Base-by-base conservation (phyloP, 2,329 filamentous ascomycete species). In the Neophaeococcomyces aloes region DNA sequence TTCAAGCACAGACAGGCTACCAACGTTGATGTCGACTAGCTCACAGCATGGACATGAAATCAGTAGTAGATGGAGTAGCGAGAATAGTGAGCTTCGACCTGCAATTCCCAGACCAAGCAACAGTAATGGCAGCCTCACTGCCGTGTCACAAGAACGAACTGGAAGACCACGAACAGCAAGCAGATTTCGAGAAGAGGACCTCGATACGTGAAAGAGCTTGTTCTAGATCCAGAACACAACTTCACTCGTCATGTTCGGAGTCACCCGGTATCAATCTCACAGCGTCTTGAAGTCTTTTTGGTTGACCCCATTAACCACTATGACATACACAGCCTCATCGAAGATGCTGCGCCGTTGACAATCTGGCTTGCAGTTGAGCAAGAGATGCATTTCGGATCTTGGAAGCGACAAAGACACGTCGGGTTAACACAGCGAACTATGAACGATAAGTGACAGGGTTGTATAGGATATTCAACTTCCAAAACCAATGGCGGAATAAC, bases 11-110 rank as follows among this genome's bases (percentile, higher is more conserved):
- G 29, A 38, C 35, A 29, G 40, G 8, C 23, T 47, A 15, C 23
- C 29, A 34, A 31, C 45, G 14, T 34, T 43, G 45, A 25, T 41
- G 34, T 40, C 34, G 19, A 36, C 32, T 7, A 21, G 11, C 29
- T 15, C 17, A 3, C 38, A 32, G 19, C 38, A 41, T 11, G 13
- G 17, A 15, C 19, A 29, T 21, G 25, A 18, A 11, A 25, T 8
- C 15, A 13, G 7, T 15, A 8, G 19, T 19, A 15, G 19, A 21
- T 3, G 19, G 14, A 36, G 10, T 36, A 15, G 6, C 7, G 23
- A 6, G n/a, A 39, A 27, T 4, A 14, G n/a, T 25, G 29, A 27
- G 6, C 14, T 25, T 7, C 13, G 25, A 27, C 14, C 37, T 3
- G 11, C n/a, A 11, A 29, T 25, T 7, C 25, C 25, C 8, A 25